phyloP scores from a whole-genome alignment of 2,329 filamentous ascomycete species.

The Fusarium protoensiforme region DNA sequence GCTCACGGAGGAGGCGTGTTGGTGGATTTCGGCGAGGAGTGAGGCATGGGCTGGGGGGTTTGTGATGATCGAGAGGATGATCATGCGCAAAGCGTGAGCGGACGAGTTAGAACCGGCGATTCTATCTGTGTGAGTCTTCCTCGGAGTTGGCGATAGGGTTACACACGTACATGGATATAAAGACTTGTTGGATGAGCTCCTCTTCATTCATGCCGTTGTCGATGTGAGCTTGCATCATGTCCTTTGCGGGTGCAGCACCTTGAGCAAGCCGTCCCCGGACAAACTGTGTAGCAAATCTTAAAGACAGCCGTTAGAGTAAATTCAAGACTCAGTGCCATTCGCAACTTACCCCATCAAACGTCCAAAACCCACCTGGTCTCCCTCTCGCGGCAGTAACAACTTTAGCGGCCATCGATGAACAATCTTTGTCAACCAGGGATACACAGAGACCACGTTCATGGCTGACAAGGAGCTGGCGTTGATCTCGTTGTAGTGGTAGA shows the following conservation, averaged over 20 bases:
- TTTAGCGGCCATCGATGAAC: constrained; percentile 52
- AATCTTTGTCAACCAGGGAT: constrained; percentile 50
- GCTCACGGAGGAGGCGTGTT: constrained; percentile 48
- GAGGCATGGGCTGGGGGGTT: constrained; percentile 53
- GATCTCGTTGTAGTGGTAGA: constrained; percentile 58
- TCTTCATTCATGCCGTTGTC: constrained; percentile 49
- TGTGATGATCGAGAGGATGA: constrained; percentile 62
- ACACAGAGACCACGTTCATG: constrained; percentile 51
- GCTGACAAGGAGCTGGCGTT: constrained; percentile 53
- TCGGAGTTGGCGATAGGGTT: accelerated
- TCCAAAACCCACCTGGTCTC: constrained; percentile 53
- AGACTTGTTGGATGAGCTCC: constrained; percentile 53
- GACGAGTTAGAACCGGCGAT: constrained; percentile 72
- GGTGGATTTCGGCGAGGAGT: constrained; percentile 59
- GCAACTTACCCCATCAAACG: constrained; percentile 50
- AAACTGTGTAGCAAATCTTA: constrained; percentile 31
- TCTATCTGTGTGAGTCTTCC: constrained; percentile 44
- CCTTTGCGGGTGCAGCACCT: constrained; percentile 38
- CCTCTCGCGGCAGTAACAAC: constrained; percentile 48
- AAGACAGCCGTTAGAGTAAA: background rate
- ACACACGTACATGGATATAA: constrained; percentile 50
- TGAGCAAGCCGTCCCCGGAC: constrained; percentile 37
- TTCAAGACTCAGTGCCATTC: accelerated
- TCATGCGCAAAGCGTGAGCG: constrained; percentile 63
- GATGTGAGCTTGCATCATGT: constrained; percentile 55